Base-by-base conservation (phyloP, 495 filamentous ascomycete genomes). In the Neurospora sp. region DNA sequence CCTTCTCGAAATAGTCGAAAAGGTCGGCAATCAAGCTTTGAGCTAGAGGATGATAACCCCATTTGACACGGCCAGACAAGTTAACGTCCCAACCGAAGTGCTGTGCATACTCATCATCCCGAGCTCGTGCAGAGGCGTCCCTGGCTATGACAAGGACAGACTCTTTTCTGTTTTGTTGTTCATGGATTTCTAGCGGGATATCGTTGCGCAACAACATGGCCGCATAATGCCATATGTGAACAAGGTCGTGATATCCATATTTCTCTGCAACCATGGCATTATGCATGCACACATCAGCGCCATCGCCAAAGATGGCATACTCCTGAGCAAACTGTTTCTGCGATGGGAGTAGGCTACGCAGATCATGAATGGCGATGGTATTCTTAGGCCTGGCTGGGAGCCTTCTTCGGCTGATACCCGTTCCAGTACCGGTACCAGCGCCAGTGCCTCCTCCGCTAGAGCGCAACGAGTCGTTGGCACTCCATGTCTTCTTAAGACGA, bases 11-110 rank as follows among this genome's bases (percentile, higher is more conserved):
- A 79, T 97, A 88, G 16, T 88, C 86, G 77, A 97, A 94, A 20
- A 89, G 83, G 70, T 88, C 84, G 31, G 84, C 81, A 49, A 98
- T 91, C 41, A 98, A 85, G 85, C 90, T 91, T 46, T 86, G 85
- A n/a, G 91, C 94, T 23, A 97, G 85, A 1, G 94, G 92, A 83
- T 95, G 93, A 69, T 89, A 81, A 20, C 93, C 95, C 95, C 95
- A 98, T 85, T 92, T 93, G 54, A 97, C 89, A 44, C 89, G 84
- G 20, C 90, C 90, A 69, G 83, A 85, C 18, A 89, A 75, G n/a
- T 70, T 74, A 39, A 71, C 70, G n/a, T 74, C 74, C 27, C 73
- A 71, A n/a, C 70, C 54, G 8, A 66, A 37, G 27, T 35, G 27
- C 27, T 76, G 66, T 20, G 74, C 73, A 16, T 77, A 77, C 10